Base-by-base conservation (phyloP, 2,329 filamentous ascomycete species). In the Neopestalotiopsis clavispora region DNA sequence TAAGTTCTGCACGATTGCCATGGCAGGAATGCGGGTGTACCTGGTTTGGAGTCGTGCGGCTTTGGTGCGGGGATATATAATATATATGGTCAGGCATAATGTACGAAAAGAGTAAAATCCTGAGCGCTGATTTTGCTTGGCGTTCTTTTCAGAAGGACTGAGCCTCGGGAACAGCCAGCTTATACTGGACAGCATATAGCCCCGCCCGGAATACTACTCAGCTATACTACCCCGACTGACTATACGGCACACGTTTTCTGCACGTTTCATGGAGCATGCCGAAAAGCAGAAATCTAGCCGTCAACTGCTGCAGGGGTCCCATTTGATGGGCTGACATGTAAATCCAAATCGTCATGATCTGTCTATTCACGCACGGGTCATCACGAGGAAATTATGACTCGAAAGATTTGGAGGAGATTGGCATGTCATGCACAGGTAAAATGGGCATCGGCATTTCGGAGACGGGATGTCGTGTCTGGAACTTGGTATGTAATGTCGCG, bases 221-320 rank as follows among this genome's bases (percentile, higher is more conserved):
- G 57, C 20, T 59, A 3, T 59, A 52, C 17, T 20, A 52, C n/a
- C 17, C 4, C 42, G 13, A 17, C 42, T 45, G 17, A 58, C 56
- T 59, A 59, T 20, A 59, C 57, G 23, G 6, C 7, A 59, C 57
- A 59, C n/a, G 57, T 59, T 59, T 56, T 59, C 57, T 32, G 57
- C 57, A 59, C 57, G 23, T 32, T 59, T 59, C 30, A 10, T 59
- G 57, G 9, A 20, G 10, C 14, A 20, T 13, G 6, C 7, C 12
- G n/a, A 59, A 59, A 34, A 59, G 57, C 23, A 59, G 57, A 9
- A 59, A 20, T 23, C 57, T 59, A 17, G 14, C 30, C 57, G 57
- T 59, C 57, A 13, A 59, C 20, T 59, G 1, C 57, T 34, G 9
- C 57, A 28, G 30, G 57, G 23, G 57, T 4, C n/a, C 4, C 9